These are phyloP conservation scores for Aspergillus melleus DNA, from an alignment of 2,329 filamentous ascomycete species.

Conservation along the genomic window DNA sequence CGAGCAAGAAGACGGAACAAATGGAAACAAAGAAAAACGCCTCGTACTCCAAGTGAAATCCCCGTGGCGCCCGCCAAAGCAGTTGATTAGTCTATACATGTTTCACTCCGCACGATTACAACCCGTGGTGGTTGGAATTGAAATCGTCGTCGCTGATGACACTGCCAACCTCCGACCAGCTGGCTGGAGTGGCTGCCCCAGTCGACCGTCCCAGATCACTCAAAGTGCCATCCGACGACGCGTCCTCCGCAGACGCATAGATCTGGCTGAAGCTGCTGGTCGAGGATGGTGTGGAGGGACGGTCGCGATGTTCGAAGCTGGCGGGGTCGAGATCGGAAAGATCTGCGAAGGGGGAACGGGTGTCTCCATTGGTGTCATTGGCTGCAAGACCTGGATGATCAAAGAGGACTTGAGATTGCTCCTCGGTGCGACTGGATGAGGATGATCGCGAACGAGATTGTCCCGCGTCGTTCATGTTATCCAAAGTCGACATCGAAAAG, in stretches of 20 bases:
- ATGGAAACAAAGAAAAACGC: neutral
- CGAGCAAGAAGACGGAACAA: neutral
- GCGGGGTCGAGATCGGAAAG: conserved; percentile 14
- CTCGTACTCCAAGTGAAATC: neutral
- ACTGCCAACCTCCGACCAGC: conserved; percentile 48
- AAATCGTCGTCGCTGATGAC: conserved; percentile 44
- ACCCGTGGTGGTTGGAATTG: conserved; percentile 21
- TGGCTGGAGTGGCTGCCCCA: conserved; percentile 38
- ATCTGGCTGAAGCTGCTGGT: conserved; percentile 41
- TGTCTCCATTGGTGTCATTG: conserved; percentile 20
- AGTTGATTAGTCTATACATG: conserved; percentile 4
- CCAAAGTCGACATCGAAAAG: conserved; percentile 12
- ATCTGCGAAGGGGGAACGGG: conserved; percentile 24
- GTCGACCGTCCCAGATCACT: conserved; percentile 38
- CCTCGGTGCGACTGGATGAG: conserved; percentile 36
- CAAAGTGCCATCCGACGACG: conserved; percentile 39
- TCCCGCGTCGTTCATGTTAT: neutral
- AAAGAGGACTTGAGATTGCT: conserved; percentile 33
- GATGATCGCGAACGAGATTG: neutral
- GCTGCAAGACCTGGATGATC: conserved; percentile 28
- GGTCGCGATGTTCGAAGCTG: conserved; percentile 18
- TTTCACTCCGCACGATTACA: conserved; percentile 13
- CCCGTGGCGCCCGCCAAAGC: neutral
- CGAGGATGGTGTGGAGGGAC: conserved; percentile 39
- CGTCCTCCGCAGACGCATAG: conserved; percentile 30